Evolutionary conservation across 1,284 basidiomycete species (phyloP), one percentile per base, ranked within the genome.

Genomic region (Xerocomus minutiporus): DNA sequence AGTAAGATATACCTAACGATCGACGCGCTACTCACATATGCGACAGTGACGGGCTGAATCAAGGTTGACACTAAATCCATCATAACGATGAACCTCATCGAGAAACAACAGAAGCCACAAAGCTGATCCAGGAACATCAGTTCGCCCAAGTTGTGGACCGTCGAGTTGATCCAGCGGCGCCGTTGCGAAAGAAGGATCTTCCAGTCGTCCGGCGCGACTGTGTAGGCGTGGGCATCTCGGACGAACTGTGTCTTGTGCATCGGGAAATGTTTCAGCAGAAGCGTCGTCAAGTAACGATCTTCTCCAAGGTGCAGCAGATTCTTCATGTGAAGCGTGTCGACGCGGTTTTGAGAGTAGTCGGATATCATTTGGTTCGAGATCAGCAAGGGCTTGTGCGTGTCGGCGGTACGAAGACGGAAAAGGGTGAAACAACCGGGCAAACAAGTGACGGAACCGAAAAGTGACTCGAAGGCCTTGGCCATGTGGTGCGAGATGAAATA

Each of bases 121-220:
- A 98, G 86, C 59, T 94, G 88, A 43, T 95, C 91, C 63, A 97
- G 75, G 75, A 93, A 93, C 57, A 97, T 77, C 36, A 99, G 79
- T 70, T 98, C 96, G 47, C 86, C 91, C 56, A 99, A 75, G 70
- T 99, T 99, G 76, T 99, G 96, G 31, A 99, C 86, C 0, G 96
- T 99, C 36, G 94, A 98, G 76, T 99, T 99, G 75, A 99, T 99
- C 97, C 97, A 99, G 64, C 94, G 88, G 75, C 95, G 89, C 75
- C 95, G 86, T 71, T 99, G 96, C 9, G 93, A 97, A n/a, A 99
- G 76, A 59, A 99, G 73, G 43, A 99, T 88, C 67, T 87, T 87
- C 92, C 93, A 97, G 62, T 92, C 88, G 62, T 93, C 91, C 0
- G 93, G 93, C 6, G 93, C 93, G 29, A 96, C 89, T 0, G 92